Evolutionary conservation across 2,329 filamentous ascomycete species (phyloP).

Genomic region (Epichloe gansuensis): DNA sequence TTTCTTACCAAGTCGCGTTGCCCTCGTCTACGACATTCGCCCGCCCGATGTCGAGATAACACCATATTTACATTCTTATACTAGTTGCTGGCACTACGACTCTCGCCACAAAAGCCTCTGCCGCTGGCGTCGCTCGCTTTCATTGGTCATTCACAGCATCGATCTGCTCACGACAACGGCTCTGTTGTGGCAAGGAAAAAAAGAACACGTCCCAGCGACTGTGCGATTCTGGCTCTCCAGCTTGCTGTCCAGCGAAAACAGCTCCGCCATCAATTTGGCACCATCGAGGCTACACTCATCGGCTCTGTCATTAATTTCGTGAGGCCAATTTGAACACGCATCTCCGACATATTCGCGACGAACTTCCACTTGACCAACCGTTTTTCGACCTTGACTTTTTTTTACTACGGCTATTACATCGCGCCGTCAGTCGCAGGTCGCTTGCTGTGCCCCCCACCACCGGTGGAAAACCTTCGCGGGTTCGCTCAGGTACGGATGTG

Average conservation of each 20-base stretch:
- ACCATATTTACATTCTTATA: background rate
- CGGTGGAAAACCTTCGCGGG: constrained; percentile 1
- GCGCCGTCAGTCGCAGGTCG: constrained; percentile 1
- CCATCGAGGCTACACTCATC: background rate
- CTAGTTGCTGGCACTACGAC: background rate
- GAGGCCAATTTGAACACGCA: background rate
- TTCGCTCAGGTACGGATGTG: constrained; percentile 4
- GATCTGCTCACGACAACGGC: background rate
- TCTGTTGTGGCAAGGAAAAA: background rate
- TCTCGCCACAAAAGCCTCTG: background rate
- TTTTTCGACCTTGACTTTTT: background rate
- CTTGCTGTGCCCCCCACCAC: constrained; percentile 2
- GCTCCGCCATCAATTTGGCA: background rate
- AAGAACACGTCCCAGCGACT: background rate
- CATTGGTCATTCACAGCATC: background rate
- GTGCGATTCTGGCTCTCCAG: background rate
- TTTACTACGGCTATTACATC: background rate
- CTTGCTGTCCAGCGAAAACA: background rate
- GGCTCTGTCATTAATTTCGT: background rate
- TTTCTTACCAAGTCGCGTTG: background rate
- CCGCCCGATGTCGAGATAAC: background rate
- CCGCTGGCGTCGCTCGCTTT: background rate
- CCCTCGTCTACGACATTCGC: background rate
- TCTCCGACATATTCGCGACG: background rate
- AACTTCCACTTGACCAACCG: background rate